Base-by-base conservation (phyloP, 371 early-diverging fungal genomes). In the Mucor saturninus region DNA sequence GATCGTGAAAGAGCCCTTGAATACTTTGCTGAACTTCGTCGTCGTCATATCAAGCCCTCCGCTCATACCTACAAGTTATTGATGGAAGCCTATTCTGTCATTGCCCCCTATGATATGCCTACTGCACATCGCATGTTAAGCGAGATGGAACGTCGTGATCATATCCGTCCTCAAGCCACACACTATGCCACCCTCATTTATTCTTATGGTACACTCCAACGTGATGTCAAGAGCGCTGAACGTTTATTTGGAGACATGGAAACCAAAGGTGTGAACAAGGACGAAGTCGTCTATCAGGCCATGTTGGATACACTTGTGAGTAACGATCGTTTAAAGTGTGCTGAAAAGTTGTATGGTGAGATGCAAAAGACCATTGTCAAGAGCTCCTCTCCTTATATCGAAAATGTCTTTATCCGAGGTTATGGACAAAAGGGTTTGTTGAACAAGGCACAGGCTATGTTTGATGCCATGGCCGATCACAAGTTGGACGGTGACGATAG, bases 131-230 rank as follows among this genome's bases (percentile, higher is more conserved):
- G 76, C 6, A 68, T 88, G 60, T 69, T 88, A 6, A 72, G 67
- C 6, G 78, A 84, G 10, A 78, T 88, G 83, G 64, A 66, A 38
- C 72, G 69, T 53, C 63, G 71, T 32, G 81, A 84, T 51, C 68
- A 64, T 5, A 59, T 84, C 6, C 60, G 62, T 9, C 86, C 88
- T 7, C 73, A 76, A 37, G 82, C 86, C 29, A 80, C 86, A 0
- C 88, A 88, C 61, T 88, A 80, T 61, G 85, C 86, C 7, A 83
- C 86, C 0, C 59, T 88, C 56, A 85, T 88, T 40, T 83, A 88
- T 52, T 75, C 86, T 0, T 88, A 88, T 51, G 88, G 88, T 9
- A 74, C 74, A 3, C 65, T 80, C 29, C 86, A 88, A 49, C 65
- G 76, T 4, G 84, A 88, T 61, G 73, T 86, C 10, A 50, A 65